Evolutionary conservation across 257 asterid species (phyloP), one percentile per base, ranked within the genome.

Genomic region (Solanum arcanum): DNA sequence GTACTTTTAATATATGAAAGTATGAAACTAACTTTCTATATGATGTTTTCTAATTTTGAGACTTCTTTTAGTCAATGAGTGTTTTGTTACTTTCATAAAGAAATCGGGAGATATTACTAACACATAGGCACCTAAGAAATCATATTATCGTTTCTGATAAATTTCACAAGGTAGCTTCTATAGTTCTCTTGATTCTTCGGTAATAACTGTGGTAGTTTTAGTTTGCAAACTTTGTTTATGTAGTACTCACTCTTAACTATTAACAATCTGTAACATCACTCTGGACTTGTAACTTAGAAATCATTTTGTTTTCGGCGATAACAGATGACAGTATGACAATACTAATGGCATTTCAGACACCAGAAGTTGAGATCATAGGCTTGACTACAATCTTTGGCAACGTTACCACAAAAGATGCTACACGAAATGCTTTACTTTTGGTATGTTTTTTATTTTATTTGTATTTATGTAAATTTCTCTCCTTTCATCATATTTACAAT

Each of bases 321-420:
- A 87, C 95, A 97, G 99, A 97, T 94, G 99, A 97, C 92, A 88
- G 95, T 91, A 94, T 97, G 97, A 95, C 99, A 25, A 92, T 97
- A 89, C 88, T 97, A 18, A 96, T 97, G 99, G 99, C 99, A 49
- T 96, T 96, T 87, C 99, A 97, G 90, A 92, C 98, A 29, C 95
- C 97, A 1, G 97, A 91, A 7, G 76, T 96, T 85, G 98, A 96
- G 73, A 90, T 97, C 70, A 74, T 97, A 88, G 99, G 99, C 88
- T 91, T 97, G 64, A 96, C 99, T 29, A 96, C 99, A 14, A 90
- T 94, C 87, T 97, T 96, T 85, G 99, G 99, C 82, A 97, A 97
- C 89, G 98, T 96, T 59, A n/a, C 91, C 35, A 97, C 98, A 12
- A 94, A 92, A 92, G 90, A 91, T 90, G 98, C 99, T 11, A 97